phyloP scores from a whole-genome alignment of 257 asterid genomes.

The Scutellaria barbata region DNA sequence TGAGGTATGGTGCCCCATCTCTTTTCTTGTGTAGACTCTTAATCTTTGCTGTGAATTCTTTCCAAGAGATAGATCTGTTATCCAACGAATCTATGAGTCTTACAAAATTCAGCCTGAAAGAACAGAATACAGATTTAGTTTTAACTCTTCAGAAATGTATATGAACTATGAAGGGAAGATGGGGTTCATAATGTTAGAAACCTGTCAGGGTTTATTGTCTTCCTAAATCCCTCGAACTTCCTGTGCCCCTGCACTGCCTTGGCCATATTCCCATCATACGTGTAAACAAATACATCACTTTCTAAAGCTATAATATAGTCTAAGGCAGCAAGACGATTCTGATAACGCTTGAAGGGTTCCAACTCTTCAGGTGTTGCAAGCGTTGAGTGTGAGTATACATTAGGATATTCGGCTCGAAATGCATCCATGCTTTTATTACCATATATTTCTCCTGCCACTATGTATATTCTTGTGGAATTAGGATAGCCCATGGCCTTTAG shows the following conservation, averaged over 20 bases:
- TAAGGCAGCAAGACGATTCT: constrained; percentile 75
- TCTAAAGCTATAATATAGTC: constrained; percentile 68
- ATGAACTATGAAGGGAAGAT: not conserved
- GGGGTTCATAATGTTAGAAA: constrained; percentile 18
- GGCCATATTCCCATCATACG: constrained; percentile 82
- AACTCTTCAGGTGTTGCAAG: constrained; percentile 59
- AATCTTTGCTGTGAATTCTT: constrained; percentile 48
- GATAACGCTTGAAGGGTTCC: constrained; percentile 45
- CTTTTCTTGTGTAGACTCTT: constrained; percentile 55
- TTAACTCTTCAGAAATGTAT: not conserved
- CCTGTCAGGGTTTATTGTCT: constrained; percentile 72
- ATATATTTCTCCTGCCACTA: constrained; percentile 68
- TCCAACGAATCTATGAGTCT: constrained; percentile 55
- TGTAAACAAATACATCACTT: constrained; percentile 65
- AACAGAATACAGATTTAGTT: constrained; percentile 7
- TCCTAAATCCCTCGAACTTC: constrained; percentile 58
- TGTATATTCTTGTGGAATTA: constrained; percentile 49
- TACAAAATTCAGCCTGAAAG: constrained; percentile 57
- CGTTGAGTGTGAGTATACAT: constrained; percentile 56
- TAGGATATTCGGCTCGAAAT: constrained; percentile 53
- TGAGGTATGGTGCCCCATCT: constrained; percentile 56
- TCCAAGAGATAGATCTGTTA: constrained; percentile 49
- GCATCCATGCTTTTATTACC: constrained; percentile 61
- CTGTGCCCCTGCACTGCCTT: constrained; percentile 81
- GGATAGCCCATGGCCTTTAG: constrained; percentile 80